Conservation (phyloP, 2,329 filamentous ascomycete species). For the Orbilia javanica region DNA sequence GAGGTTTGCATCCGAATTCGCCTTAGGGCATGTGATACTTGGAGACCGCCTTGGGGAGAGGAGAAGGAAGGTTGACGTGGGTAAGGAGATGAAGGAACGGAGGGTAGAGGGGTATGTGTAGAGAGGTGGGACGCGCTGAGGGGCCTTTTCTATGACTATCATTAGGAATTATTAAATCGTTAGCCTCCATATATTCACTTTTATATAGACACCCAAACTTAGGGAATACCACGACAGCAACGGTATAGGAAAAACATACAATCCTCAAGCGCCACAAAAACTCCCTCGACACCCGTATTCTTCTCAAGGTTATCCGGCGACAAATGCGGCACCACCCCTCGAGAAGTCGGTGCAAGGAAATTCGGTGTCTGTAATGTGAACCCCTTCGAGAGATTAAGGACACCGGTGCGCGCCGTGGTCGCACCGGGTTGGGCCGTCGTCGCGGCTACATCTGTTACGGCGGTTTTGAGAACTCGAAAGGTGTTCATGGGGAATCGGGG, state of each 20-base stretch:
- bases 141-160: constrained; percentile 74
- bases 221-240: neutral
- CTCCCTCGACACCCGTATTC: constrained; percentile 75
- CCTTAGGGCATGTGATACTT: constrained; percentile 76
- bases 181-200: constrained; percentile 33
- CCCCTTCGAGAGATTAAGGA: constrained; percentile 63
- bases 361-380: constrained; percentile 83
- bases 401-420: constrained; percentile 43
- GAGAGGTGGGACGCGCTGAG: constrained; percentile 68
- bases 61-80: constrained; percentile 75
- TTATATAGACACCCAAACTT: neutral
- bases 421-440: constrained; percentile 28
- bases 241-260: constrained; percentile 72
- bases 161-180: neutral
- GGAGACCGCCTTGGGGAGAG: constrained; percentile 83
- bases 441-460: constrained; percentile 57
- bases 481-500: constrained; percentile 40
- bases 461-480: constrained; percentile 55
- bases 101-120: constrained; percentile 71
- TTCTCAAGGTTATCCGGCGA: constrained; percentile 83
- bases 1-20: constrained; percentile 78
- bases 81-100: constrained; percentile 81
- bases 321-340: constrained; percentile 87
- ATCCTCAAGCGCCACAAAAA: constrained; percentile 90
- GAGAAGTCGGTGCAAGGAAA: constrained; percentile 82